Evolutionary conservation across 164 flowering plant genomes (phyloP).

Genomic region (Vitis riparia): DNA sequence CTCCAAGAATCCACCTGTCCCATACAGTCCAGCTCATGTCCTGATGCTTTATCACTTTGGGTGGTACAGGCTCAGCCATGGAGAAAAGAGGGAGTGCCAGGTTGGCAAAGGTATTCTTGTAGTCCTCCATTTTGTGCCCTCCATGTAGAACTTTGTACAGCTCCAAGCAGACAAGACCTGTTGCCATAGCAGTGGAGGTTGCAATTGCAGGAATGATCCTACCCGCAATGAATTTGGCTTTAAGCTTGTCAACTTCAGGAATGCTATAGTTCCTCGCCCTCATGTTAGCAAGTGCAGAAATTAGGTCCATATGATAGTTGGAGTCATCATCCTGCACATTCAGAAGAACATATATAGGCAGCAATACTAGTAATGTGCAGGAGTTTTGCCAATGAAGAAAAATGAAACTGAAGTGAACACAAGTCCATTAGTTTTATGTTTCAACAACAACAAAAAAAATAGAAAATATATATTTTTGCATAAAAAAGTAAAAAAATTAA

Average conservation of each 20-base stretch:
- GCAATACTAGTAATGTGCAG: too few species aligned
- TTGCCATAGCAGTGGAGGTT: conserved; percentile 87
- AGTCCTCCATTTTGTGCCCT: conserved; percentile 76
- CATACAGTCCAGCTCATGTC: conserved; percentile 89
- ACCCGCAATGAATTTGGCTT: conserved; percentile 91
- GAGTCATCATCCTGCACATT: conserved; percentile 82
- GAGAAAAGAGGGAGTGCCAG: conserved; percentile 82
- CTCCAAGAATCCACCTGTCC: conserved; percentile 78
- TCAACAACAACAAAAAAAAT: too few species aligned
- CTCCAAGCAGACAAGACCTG: conserved; percentile 88
- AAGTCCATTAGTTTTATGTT: too few species aligned
- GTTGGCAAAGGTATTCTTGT: conserved; percentile 84
- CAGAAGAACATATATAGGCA: too few species aligned
- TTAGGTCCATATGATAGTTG: conserved; percentile 81
- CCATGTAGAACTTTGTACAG: conserved; percentile 79
- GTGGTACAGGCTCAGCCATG: conserved; percentile 89
- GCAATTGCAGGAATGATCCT: conserved; percentile 95
- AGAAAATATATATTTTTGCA: too few species aligned
- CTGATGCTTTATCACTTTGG: conserved; percentile 74
- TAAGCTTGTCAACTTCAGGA: conserved; percentile 87
- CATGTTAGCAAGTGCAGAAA: conserved; percentile 89
- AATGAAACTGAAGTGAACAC: too few species aligned
- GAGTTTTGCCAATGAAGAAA: too few species aligned
- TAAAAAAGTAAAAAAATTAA: too few species aligned
- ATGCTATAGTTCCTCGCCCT: conserved; percentile 88